Evolutionary conservation across 371 early-diverging fungal genomes (phyloP).

Genomic region (Syncephalis fuscata): DNA sequence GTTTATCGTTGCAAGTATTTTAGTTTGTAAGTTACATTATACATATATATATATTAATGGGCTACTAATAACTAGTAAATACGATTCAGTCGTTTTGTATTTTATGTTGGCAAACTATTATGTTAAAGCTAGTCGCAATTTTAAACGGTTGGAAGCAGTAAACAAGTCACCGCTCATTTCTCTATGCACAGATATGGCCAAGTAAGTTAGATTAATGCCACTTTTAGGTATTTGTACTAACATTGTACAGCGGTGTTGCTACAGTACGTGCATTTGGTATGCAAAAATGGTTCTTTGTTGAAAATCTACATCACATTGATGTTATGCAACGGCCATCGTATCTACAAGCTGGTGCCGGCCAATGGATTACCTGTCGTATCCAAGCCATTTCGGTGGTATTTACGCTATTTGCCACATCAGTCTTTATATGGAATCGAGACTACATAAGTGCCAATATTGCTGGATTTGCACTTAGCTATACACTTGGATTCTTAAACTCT

Average conservation of each 20-base stretch:
- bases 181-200: constrained; percentile 29
- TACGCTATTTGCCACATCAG: constrained; percentile 47
- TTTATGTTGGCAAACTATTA: constrained; percentile 36
- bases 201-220: background rate
- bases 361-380: constrained; percentile 76
- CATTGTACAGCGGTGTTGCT: constrained; percentile 28
- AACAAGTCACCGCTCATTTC: constrained; percentile 58
- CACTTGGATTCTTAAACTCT: constrained; percentile 21
- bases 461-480: constrained; percentile 63
- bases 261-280: constrained; percentile 63
- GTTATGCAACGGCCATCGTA: constrained; percentile 63
- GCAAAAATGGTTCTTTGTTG: constrained; percentile 35
- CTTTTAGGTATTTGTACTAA: no score
- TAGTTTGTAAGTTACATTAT: constrained; percentile 12
- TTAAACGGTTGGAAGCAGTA: constrained; percentile 64
- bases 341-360: constrained; percentile 70
- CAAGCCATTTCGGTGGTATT: constrained; percentile 54
- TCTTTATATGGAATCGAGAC: constrained; percentile 22
- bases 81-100: constrained; percentile 16
- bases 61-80: no score
- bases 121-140: constrained; percentile 46
- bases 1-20: constrained; percentile 22
- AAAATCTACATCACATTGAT: constrained; percentile 36
- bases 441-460: constrained; percentile 55
- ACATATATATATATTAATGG: constrained; percentile 38